Conservation (phyloP, 2,329 filamentous ascomycete species). For the Coniosporium uncinatum region DNA sequence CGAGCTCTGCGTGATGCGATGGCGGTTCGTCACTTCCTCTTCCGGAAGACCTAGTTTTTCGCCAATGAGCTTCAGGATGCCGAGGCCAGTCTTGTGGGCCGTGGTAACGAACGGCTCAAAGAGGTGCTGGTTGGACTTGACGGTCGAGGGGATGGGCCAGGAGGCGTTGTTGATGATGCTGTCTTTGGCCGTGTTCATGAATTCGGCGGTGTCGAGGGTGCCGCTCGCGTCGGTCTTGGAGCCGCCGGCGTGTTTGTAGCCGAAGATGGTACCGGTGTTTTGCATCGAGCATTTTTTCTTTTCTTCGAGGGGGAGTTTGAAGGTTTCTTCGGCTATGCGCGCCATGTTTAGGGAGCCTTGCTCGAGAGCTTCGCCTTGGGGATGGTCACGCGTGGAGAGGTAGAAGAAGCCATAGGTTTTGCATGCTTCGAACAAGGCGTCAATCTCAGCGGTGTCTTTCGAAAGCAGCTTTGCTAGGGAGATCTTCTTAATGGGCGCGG, state of each 20-base stretch:
- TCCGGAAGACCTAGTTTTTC: neutral
- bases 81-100: conserved; percentile 3
- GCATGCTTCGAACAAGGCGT: conserved; percentile 24
- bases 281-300: conserved; percentile 21
- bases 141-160: conserved; percentile 34
- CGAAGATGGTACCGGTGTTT: conserved; percentile 28
- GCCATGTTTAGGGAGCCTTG: neutral
- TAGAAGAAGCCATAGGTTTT: conserved; percentile 6
- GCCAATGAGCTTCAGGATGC: conserved; percentile 1
- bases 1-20: conserved; percentile 1
- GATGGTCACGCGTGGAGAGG: neutral
- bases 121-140: conserved; percentile 25
- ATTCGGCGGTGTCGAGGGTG: conserved; percentile 45
- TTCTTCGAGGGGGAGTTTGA: conserved; percentile 1
- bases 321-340: conserved; percentile 25
- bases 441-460: conserved; percentile 23
- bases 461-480: conserved; percentile 30
- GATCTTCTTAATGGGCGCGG: conserved; percentile 31
- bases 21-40: conserved; percentile 1
- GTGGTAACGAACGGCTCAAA: conserved; percentile 29
- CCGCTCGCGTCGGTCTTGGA: conserved; percentile 33
- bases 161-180: conserved; percentile 36
- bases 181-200: conserved; percentile 51
- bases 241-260: neutral
- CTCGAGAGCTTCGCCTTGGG: neutral